Base-by-base conservation (phyloP, 805 yeast genomes). In the baker's yeast (Saccharomyces cerevisiae) region DNA sequence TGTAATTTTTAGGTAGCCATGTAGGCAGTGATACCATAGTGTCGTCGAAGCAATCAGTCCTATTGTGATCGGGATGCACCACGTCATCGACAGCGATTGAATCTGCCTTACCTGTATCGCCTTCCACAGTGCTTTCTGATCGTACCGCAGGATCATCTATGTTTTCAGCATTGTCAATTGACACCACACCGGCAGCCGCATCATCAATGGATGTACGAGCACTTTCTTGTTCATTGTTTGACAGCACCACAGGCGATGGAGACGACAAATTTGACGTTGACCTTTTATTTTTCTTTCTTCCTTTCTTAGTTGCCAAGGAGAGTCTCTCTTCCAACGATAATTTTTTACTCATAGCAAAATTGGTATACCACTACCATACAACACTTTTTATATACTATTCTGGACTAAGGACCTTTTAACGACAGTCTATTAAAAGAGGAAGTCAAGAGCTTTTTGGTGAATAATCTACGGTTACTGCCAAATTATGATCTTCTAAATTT, bases 311-410 rank as follows among this genome's bases (percentile, higher is more conserved):
- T 0, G 97, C 97, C 57, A 83, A 70, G 1, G 94, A 95, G 51
- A 91, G 75, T 57, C 97, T 76, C 63, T 91, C 96, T 63, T 89
- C 95, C 60, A 92, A 74, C 0, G 96, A 83, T 21, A 88, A 71
- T 57, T 91, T 76, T 66, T 85, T 85, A 59, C 62, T 59, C 57
- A 56, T 57, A 57, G 55, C 57, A 57, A 59, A 58, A 54, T 58
- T 57, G 57, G 53, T 55, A 58, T 58, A 58, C 57, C 58, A 36
- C 22, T 36, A n/a, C 11, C 43, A 36, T 36, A 36, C 17, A 36
- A 17, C 9, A 9, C 11, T 36, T 10, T 6, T 6, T 36, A 80
- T 29, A 81, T 89, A 1, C 80, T 78, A 41, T 76, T 73, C 59
- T 73, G 82, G 9, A 76, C 83, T 8, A 73, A 76, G 56, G 75